phyloP scores from a whole-genome alignment of 805 yeast genomes.

The Suhomyces sp. region DNA sequence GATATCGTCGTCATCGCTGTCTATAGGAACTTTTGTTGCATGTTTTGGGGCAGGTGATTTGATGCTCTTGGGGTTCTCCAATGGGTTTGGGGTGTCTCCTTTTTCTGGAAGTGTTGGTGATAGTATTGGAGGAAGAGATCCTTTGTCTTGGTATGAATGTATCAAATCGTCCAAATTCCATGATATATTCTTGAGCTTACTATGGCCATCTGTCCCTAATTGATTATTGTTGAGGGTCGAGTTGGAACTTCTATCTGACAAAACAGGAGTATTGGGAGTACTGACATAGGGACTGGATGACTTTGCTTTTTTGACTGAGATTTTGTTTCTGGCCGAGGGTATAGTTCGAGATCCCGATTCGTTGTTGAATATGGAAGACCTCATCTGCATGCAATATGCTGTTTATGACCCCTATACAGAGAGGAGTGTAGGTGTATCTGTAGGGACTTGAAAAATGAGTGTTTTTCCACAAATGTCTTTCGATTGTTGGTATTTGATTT shows the following conservation, averaged over 20 bases:
- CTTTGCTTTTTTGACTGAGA: conserved; percentile 13
- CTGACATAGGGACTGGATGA: conserved; percentile 19
- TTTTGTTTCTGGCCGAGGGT: conserved; percentile 1
- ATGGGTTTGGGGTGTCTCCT: background rate
- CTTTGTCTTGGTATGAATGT: conserved; percentile 30
- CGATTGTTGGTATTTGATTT: no score
- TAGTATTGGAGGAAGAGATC: conserved; percentile 36
- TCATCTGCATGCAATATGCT: no score
- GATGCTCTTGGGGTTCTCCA: background rate
- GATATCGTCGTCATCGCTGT: conserved; percentile 3
- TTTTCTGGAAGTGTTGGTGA: conserved; percentile 39
- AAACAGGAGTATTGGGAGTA: conserved; percentile 4
- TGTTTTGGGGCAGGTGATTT: conserved; percentile 1
- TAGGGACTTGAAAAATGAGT: no score
- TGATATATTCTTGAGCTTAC: conserved; percentile 9
- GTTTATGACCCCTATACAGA: no score
- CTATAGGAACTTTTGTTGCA: background rate
- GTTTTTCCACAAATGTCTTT: no score
- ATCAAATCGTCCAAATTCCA: conserved; percentile 45
- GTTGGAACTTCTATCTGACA: conserved; percentile 1
- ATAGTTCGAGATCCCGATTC: conserved; percentile 11
- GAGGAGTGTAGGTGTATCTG: no score
- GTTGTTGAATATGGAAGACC: conserved; percentile 30
- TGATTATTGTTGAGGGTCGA: background rate
- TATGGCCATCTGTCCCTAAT: background rate